Percentiles rank a stretch among this genome's conserved stretches.
phyloP scores from a whole-genome alignment of 2,329 filamentous ascomycete genomes.

The Talaromyces marneffei region DNA sequence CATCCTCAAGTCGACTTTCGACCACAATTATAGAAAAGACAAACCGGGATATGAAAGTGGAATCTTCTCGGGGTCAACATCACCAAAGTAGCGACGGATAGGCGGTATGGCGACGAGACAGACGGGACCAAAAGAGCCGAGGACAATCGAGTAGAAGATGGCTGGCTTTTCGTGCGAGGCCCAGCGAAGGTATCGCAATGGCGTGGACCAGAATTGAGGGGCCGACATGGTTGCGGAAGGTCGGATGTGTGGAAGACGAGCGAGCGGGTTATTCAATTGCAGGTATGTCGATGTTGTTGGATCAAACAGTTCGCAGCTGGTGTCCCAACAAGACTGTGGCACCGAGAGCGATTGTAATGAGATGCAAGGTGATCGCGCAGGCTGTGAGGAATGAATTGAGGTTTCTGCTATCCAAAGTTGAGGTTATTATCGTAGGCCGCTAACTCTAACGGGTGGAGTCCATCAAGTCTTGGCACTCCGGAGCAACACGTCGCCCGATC shows the following conservation, averaged over 20 bases:
- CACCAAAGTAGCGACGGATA: conserved; percentile 65
- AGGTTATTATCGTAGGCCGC: conserved; percentile 1
- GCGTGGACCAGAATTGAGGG: conserved; percentile 77
- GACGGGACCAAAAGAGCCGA: conserved; percentile 69
- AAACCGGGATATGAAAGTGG: conserved; percentile 90
- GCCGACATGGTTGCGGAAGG: conserved; percentile 41
- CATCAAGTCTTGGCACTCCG: conserved; percentile 35
- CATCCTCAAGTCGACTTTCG: not conserved
- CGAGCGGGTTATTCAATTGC: not conserved
- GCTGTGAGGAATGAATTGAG: not conserved
- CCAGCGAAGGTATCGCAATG: conserved; percentile 82
- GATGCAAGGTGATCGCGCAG: not conserved
- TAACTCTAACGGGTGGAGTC: conserved; percentile 2
- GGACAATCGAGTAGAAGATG: conserved; percentile 77
- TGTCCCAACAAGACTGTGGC: not conserved
- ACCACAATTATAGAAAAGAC: conserved; percentile 28
- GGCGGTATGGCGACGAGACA: conserved; percentile 67
- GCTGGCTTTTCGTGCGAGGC: conserved; percentile 81
- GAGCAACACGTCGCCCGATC: conserved; percentile 42
- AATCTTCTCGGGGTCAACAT: conserved; percentile 64
- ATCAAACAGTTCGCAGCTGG: not conserved
- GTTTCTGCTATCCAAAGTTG: not conserved
- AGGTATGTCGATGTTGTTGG: no score
- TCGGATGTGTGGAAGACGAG: conserved; percentile 15
- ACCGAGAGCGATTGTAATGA: not conserved